These are phyloP conservation scores for Fusarium sambucinum DNA, from an alignment of 2,329 filamentous ascomycete genomes.

Conservation along the genomic window DNA sequence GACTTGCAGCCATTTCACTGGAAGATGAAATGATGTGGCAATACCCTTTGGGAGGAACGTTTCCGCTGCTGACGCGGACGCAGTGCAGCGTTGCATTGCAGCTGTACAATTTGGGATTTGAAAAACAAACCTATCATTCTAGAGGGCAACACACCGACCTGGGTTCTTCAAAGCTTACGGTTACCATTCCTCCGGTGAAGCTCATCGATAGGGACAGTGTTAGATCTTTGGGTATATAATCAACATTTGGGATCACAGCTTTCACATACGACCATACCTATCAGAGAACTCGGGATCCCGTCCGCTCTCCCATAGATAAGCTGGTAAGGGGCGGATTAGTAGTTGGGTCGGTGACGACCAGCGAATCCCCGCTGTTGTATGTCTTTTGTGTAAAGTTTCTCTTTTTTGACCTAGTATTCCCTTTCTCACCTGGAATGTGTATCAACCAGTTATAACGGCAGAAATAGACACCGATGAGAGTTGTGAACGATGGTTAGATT, in stretches of 20 bases:
- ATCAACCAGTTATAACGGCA: neutral
- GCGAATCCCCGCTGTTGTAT: neutral
- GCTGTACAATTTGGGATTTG: neutral
- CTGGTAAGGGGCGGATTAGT: neutral
- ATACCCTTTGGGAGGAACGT: neutral
- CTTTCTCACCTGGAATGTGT: neutral
- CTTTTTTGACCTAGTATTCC: neutral
- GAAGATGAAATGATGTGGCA: neutral
- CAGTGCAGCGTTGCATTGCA: constrained; percentile 22
- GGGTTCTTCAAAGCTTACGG: neutral
- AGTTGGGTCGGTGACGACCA: neutral
- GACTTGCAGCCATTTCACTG: neutral
- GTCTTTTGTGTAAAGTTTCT: neutral
- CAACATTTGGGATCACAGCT: neutral
- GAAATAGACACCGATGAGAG: constrained; percentile 18
- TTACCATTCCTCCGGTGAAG: neutral
- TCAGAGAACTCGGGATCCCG: constrained; percentile 29
- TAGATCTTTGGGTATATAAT: neutral
- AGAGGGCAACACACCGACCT: constrained; percentile 1
- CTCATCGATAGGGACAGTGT: neutral
- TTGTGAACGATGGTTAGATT: constrained; percentile 18
- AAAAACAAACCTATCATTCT: constrained; percentile 15
- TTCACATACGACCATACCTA: constrained; percentile 32
- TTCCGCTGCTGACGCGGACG: constrained; percentile 29
- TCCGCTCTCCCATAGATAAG: constrained; percentile 21